Conservation (phyloP, 192 early-diverging fungal genomes). For the Podila epigama region DNA sequence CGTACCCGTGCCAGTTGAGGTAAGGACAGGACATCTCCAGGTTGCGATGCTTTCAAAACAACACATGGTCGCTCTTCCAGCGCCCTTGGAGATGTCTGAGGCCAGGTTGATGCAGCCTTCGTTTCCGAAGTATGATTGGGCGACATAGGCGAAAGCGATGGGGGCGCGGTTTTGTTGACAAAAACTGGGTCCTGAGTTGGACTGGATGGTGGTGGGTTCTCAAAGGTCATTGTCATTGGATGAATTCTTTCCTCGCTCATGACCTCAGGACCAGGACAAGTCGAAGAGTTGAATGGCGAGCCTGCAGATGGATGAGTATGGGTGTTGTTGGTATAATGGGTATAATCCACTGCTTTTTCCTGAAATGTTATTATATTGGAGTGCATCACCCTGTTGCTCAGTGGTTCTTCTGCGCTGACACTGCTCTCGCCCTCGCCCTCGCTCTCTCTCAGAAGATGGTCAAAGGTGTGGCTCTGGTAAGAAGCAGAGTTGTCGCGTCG, state of each 20-base stretch:
- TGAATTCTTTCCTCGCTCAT: neutral
- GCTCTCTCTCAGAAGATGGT: neutral
- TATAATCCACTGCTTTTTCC: conserved; percentile 14
- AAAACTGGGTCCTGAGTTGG: neutral
- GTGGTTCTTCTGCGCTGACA: neutral
- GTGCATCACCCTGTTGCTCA: neutral
- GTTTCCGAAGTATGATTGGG: neutral
- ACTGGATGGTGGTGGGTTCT: neutral
- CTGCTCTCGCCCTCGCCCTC: neutral
- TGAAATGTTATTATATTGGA: neutral
- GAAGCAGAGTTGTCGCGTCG: too few relatives aligned
- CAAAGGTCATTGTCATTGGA: conserved; percentile 1
- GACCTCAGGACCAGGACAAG: neutral
- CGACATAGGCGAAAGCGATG: neutral
- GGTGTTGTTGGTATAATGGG: conserved; percentile 4
- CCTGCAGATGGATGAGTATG: neutral
- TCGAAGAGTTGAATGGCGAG: neutral
- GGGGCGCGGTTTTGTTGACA: neutral
- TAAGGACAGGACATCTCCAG: conserved; percentile 10
- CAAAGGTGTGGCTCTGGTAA: neutral
- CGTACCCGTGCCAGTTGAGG: conserved; percentile 4
- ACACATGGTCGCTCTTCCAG: neutral
- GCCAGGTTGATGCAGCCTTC: neutral
- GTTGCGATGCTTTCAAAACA: conserved; percentile 2
- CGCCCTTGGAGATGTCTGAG: neutral